Percentiles rank a stretch among this genome's conserved stretches.
These are phyloP conservation scores for Blastobotrys petasosporus DNA, from an alignment of 1,139 yeast species.

Conservation along the genomic window DNA sequence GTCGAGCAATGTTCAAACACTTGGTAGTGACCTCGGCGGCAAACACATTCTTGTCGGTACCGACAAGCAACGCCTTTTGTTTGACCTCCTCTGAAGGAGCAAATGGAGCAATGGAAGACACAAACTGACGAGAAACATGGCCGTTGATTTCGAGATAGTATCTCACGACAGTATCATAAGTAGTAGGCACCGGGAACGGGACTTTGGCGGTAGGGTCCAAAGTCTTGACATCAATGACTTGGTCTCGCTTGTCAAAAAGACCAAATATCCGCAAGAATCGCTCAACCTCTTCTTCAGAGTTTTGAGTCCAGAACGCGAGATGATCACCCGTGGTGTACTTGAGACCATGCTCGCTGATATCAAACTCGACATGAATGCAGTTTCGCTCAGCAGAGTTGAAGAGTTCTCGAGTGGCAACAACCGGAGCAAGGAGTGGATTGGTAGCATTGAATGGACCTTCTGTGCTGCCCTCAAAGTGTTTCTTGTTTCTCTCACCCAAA, in stretches of 20 bases:
- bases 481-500: constrained; percentile 76
- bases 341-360: constrained; percentile 65
- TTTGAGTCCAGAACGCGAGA: constrained; percentile 90
- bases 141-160: constrained; percentile 90
- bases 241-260: constrained; percentile 47
- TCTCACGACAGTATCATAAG: constrained; percentile 80
- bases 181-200: constrained; percentile 89
- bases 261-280: constrained; percentile 61
- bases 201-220: constrained; percentile 68
- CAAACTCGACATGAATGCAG: constrained; percentile 90
- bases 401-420: constrained; percentile 58
- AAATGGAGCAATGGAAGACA: constrained; percentile 71
- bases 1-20: constrained; percentile 71
- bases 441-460: constrained; percentile 78
- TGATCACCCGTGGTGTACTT: constrained; percentile 95
- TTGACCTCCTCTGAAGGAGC: constrained; percentile 68
- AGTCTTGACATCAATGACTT: constrained; percentile 59
- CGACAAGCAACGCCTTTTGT: constrained; percentile 46
- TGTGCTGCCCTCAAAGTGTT: constrained; percentile 48
- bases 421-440: constrained; percentile 79
- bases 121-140: constrained; percentile 83
- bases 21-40: constrained; percentile 57
- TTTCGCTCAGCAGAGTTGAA: constrained; percentile 61
- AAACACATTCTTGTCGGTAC: constrained; percentile 63
- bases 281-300: constrained; percentile 66